Evolutionary conservation across 2,329 filamentous ascomycete genomes (phyloP).

Genomic region (Setomelanomma holmii): DNA sequence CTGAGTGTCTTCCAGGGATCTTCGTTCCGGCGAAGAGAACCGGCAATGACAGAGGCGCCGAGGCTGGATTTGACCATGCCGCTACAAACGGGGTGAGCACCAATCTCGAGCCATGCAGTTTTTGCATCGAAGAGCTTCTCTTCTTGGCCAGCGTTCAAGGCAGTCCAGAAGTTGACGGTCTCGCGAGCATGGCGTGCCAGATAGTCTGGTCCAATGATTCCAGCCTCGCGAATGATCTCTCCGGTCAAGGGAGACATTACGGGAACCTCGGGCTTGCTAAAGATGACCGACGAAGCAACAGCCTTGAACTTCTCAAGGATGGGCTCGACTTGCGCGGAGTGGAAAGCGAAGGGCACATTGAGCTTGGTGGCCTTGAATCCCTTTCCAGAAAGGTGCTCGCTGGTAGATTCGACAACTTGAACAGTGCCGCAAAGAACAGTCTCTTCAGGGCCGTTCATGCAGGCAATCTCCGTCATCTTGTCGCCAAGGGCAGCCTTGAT

Average conservation of each 20-base stretch:
- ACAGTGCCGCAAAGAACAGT: slow-evolving; percentile 74
- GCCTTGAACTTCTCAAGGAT: slow-evolving; percentile 67
- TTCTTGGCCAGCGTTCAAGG: slow-evolving; percentile 65
- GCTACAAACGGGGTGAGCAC: slow-evolving; percentile 74
- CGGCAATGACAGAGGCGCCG: slow-evolving; percentile 61
- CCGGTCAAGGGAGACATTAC: slow-evolving; percentile 73
- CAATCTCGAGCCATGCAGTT: slow-evolving; percentile 75
- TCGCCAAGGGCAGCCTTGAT: slow-evolving; percentile 61
- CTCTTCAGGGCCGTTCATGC: slow-evolving; percentile 77
- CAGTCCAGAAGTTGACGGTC: slow-evolving; percentile 72
- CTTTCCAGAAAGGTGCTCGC: slow-evolving; percentile 56
- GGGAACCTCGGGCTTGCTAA: slow-evolving; percentile 65
- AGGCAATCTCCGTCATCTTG: slow-evolving; percentile 66
- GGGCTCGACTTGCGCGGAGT: slow-evolving; percentile 69
- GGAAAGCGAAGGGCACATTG: slow-evolving; percentile 72
- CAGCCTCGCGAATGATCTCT: slow-evolving; percentile 64
- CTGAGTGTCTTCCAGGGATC: slow-evolving; percentile 70
- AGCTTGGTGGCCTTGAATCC: slow-evolving; percentile 68
- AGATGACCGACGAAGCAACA: slow-evolving; percentile 61
- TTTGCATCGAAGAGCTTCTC: slow-evolving; percentile 68
- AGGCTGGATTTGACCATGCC: slow-evolving; percentile 73
- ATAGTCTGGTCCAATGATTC: slow-evolving; percentile 67
- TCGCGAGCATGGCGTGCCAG: slow-evolving; percentile 70
- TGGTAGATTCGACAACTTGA: slow-evolving; percentile 64
- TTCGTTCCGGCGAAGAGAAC: slow-evolving; percentile 69